Conservation (phyloP, 345 rosid species). For the Citrus sp. region DNA sequence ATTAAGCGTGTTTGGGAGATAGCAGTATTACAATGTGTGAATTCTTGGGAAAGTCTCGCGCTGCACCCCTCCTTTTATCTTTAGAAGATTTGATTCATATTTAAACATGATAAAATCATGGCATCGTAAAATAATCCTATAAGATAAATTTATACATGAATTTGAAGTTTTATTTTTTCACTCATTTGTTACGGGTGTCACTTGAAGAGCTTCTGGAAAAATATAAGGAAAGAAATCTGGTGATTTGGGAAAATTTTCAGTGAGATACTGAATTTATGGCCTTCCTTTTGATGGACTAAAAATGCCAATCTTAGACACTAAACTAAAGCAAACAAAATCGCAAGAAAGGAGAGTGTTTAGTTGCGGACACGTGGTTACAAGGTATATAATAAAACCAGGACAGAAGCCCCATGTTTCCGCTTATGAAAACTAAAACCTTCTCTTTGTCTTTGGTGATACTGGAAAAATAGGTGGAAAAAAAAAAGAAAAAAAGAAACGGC, state of each 20-base stretch:
- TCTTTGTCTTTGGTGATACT: background rate
- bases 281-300: background rate
- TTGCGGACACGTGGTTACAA: background rate
- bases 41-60: fast-evolving
- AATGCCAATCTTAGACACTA: background rate
- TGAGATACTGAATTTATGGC: background rate
- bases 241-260: background rate
- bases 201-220: background rate
- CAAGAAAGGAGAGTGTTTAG: background rate
- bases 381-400: background rate
- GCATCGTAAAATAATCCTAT: too few species aligned
- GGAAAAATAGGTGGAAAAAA: background rate
- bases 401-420: background rate
- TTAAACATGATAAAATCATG: too few species aligned
- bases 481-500: background rate
- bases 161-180: background rate
- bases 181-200: too few species aligned
- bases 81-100: too few species aligned
- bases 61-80: too few species aligned
- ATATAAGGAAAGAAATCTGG: background rate
- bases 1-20: too few species aligned
- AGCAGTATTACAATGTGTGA: fast-evolving
- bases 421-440: background rate
- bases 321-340: background rate
- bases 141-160: too few species aligned